Conservation (phyloP, 140 eudicot genomes). For the Erigeron philadelphicus region DNA sequence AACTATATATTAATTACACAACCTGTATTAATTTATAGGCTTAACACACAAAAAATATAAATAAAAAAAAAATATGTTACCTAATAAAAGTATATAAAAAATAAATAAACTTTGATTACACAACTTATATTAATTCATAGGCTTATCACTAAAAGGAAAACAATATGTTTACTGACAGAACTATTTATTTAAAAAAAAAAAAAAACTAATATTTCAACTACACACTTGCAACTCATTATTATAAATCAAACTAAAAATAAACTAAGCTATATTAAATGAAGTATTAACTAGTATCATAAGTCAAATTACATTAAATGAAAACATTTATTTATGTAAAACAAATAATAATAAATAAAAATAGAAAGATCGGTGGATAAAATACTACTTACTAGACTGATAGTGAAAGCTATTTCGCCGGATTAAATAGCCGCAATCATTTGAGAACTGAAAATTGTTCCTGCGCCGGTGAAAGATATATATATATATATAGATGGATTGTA, state of each 20-base stretch:
- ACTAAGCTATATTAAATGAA: background rate
- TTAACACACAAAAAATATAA: background rate
- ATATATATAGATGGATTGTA: background rate
- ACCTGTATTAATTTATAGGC: background rate
- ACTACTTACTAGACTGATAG: constrained; percentile 16
- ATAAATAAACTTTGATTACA: too few relatives aligned
- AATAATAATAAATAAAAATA: background rate
- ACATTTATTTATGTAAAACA: background rate
- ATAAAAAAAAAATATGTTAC: background rate
- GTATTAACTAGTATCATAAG: constrained; percentile 6
- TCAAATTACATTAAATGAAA: constrained; percentile 2
- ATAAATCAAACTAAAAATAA: background rate
- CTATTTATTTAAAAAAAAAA: background rate
- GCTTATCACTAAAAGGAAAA: too few relatives aligned
- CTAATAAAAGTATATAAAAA: too few relatives aligned
- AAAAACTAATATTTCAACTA: constrained; percentile 10
- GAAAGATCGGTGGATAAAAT: constrained; percentile 15
- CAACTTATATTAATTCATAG: too few relatives aligned
- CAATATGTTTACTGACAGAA: too few relatives aligned
- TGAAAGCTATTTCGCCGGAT: constrained; percentile 15
- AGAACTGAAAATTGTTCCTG: constrained; percentile 5
- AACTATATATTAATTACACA: background rate
- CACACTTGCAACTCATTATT: background rate
- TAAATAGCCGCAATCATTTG: constrained; percentile 18
- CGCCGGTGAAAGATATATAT: constrained; percentile 12